These are phyloP conservation scores for Gypsophila paniculata DNA, from an alignment of 179 eudicot genomes.

Conservation along the genomic window DNA sequence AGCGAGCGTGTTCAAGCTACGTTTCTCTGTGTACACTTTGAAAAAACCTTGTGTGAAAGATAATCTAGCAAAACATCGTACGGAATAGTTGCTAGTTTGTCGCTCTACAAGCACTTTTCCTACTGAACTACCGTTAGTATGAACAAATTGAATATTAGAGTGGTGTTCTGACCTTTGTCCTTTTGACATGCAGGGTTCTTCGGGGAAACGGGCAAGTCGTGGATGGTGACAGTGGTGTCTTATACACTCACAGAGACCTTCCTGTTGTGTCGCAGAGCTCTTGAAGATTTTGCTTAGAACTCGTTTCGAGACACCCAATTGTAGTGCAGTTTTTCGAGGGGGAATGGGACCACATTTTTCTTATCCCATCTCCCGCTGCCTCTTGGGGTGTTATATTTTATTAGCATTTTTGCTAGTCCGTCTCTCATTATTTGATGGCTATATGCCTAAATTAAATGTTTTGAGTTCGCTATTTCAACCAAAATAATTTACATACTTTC, in stretches of 20 bases:
- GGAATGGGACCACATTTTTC: conserved; percentile 25
- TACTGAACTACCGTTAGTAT: neutral
- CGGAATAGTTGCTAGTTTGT: neutral
- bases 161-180: neutral
- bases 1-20: too few species aligned
- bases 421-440: conserved; percentile 15
- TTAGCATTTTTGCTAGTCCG: conserved; percentile 10
- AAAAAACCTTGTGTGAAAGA: neutral
- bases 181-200: conserved; percentile 14
- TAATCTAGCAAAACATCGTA: neutral
- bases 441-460: conserved; percentile 13
- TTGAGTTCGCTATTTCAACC: neutral
- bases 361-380: conserved; percentile 31
- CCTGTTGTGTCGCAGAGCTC: conserved; percentile 4
- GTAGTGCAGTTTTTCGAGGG: conserved; percentile 34
- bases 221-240: conserved; percentile 18
- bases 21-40: neutral
- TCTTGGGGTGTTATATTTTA: conserved; percentile 25
- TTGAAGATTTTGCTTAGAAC: neutral
- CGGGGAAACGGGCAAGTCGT: conserved; percentile 14
- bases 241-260: conserved; percentile 15
- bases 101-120: neutral
- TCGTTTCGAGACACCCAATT: conserved; percentile 17
- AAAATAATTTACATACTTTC: conserved; percentile 19
- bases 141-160: neutral